Evolutionary conservation across 1,139 yeast species (phyloP).

Genomic region (Geotrichum aggregatum): DNA sequence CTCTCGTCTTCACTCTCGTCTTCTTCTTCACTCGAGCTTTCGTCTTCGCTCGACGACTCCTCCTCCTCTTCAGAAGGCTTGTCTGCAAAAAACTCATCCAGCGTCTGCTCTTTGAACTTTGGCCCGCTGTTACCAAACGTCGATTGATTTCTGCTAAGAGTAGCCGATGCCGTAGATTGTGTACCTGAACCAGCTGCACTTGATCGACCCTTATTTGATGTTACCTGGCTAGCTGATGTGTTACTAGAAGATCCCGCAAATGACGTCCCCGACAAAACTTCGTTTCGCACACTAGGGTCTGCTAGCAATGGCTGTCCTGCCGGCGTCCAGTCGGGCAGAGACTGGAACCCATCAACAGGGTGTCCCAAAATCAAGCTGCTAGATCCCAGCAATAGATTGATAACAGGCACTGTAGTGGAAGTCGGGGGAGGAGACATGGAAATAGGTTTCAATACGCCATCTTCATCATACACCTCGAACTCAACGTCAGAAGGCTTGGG

Average conservation of each 20-base stretch:
- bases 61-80: conserved; percentile 35
- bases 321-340: conserved; percentile 36
- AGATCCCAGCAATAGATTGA: conserved; percentile 34
- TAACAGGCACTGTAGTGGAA: conserved; percentile 21
- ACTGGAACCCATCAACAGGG: conserved; percentile 33
- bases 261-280: conserved; percentile 15
- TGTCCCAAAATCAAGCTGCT: conserved; percentile 36
- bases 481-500: conserved; percentile 16
- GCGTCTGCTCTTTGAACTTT: conserved; percentile 61
- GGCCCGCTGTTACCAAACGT: conserved; percentile 22
- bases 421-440: conserved; percentile 2
- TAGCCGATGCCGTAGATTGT: not conserved
- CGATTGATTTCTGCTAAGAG: conserved; percentile 15
- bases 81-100: conserved; percentile 81
- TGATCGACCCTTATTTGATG: conserved; percentile 7
- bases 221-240: conserved; percentile 12
- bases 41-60: too few relatives aligned
- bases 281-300: conserved; percentile 35
- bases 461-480: not conserved
- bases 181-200: not conserved
- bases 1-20: conserved; percentile 27
- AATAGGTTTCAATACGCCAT: conserved; percentile 12
- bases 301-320: conserved; percentile 27
- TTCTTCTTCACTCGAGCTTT: conserved; percentile 28
- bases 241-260: conserved; percentile 3